These are phyloP conservation scores for Sugiyamaella marilandica DNA, from an alignment of 805 yeast genomes.

Conservation along the genomic window DNA sequence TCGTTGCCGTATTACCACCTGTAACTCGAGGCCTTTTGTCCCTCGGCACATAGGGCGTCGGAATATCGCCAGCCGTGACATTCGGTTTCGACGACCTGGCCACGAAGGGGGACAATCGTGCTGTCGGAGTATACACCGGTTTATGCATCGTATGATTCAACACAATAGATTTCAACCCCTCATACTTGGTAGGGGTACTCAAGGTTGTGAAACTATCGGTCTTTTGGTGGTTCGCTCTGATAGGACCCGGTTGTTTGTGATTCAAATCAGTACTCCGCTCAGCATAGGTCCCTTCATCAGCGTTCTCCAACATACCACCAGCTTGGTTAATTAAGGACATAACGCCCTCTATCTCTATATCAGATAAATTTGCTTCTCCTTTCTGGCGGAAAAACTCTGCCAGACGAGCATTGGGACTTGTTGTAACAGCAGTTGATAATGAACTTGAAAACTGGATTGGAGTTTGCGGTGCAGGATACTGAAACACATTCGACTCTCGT, in stretches of 20 bases:
- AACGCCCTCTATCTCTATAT: conserved; percentile 75
- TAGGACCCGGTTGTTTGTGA: too few relatives aligned
- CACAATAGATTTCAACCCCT: too few relatives aligned
- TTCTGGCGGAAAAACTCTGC: conserved; percentile 67
- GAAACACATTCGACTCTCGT: background rate
- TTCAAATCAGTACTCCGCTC: too few relatives aligned
- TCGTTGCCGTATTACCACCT: background rate
- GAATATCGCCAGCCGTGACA: conserved; percentile 6
- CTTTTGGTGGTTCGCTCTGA: too few relatives aligned
- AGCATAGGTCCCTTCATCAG: too few relatives aligned
- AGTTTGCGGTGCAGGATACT: conserved; percentile 7
- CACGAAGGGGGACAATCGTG: too few relatives aligned
- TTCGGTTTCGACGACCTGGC: too few relatives aligned
- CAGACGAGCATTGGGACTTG: conserved; percentile 50
- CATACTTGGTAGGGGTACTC: too few relatives aligned
- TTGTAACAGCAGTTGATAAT: background rate
- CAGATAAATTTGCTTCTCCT: conserved; percentile 70
- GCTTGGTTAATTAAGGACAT: conserved; percentile 20
- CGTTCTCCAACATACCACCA: background rate
- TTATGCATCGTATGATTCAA: too few relatives aligned
- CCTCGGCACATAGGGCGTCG: conserved; percentile 11
- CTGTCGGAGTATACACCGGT: too few relatives aligned
- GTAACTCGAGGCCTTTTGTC: conserved; percentile 1
- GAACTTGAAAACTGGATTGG: background rate
- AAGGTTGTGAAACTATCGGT: too few relatives aligned